Base-by-base conservation (phyloP, 1,284 basidiomycete species). In the Agroathelia rolfsii region DNA sequence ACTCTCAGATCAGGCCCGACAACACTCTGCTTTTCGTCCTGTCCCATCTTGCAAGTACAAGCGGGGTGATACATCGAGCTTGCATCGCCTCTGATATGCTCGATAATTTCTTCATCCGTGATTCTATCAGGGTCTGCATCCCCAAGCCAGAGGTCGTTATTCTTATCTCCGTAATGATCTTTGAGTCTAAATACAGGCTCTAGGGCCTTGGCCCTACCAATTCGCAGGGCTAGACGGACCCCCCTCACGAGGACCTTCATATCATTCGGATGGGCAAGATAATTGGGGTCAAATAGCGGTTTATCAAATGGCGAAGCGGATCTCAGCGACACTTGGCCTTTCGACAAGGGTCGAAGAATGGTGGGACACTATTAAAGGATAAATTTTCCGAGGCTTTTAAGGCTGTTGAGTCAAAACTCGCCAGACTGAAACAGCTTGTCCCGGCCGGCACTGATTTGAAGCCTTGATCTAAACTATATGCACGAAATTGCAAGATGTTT, bases 1-100 rank as follows among this genome's bases (percentile, higher is more conserved):
- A 61, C 53, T 7, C 44, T 42, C 13, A 79, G 50, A 42, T 68
- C 60, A 3, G 71, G 58, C 49, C 71, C 66, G 25, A 77, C 68
- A 16, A 74, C 72, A 10, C 52, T 55, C 8, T 32, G 43, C 3
- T 32, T n/a, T 3, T 43, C 45, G 3, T 39, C 40, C 10, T 32
- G 35, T 12, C 43, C 41, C 53, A 59, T 55, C 11, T 40, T 39
- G 6, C 43, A 46, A 3, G 52, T 52, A 4, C 51, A 45, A 3
- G 49, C 48, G 14, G 49, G 43, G 43, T 58, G 57, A 16, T 39
- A 39, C 17, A 50, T 41, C 0, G 47, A 44, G 6, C 27, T 35
- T 0, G 47, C 40, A 7, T 39, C 43, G 10, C 34, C 34, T 7
- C 44, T 37, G 10, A 48, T 38, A 29, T 47, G 50, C 19, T 35